These are phyloP conservation scores for Saccharomycopsis sp. DNA, from an alignment of 805 yeast species.

Conservation along the genomic window DNA sequence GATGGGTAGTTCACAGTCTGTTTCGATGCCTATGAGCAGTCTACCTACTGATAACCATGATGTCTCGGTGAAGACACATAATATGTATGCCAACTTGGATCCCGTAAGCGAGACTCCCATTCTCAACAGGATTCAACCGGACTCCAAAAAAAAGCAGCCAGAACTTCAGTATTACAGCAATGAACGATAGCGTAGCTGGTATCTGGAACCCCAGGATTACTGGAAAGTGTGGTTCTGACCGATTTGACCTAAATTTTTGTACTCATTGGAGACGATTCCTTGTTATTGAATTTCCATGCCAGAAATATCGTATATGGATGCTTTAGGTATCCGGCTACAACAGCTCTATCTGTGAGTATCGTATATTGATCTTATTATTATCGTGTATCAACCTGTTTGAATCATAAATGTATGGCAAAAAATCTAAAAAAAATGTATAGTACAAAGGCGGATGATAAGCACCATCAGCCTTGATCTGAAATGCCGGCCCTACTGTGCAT, in stretches of 20 bases:
- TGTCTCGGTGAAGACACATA: constrained; percentile 14
- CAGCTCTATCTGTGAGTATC: too few relatives aligned
- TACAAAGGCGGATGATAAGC: not conserved
- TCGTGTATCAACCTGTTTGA: too few relatives aligned
- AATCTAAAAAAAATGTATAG: not conserved
- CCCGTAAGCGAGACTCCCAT: constrained; percentile 8
- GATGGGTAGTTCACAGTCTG: constrained; percentile 41
- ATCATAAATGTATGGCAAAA: not conserved
- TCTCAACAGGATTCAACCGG: constrained; percentile 11
- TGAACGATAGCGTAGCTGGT: not conserved
- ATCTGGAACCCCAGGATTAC: not conserved
- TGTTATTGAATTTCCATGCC: constrained; percentile 24
- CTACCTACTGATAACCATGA: constrained; percentile 16
- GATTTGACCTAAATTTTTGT: constrained; percentile 14
- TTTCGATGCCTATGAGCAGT: constrained; percentile 15
- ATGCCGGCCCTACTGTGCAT: not conserved
- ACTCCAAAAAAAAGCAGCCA: constrained; percentile 10
- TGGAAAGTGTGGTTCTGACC: not conserved
- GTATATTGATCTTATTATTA: too few relatives aligned
- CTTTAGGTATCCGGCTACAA: not conserved
- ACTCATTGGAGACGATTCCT: constrained; percentile 14
- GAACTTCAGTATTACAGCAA: not conserved
- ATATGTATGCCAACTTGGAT: constrained; percentile 19
- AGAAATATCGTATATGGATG: constrained; percentile 13
- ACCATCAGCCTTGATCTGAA: too few relatives aligned